These are phyloP conservation scores for Chernovozyma sophiae-reginae DNA, from an alignment of 1,139 yeast species.

Conservation along the genomic window DNA sequence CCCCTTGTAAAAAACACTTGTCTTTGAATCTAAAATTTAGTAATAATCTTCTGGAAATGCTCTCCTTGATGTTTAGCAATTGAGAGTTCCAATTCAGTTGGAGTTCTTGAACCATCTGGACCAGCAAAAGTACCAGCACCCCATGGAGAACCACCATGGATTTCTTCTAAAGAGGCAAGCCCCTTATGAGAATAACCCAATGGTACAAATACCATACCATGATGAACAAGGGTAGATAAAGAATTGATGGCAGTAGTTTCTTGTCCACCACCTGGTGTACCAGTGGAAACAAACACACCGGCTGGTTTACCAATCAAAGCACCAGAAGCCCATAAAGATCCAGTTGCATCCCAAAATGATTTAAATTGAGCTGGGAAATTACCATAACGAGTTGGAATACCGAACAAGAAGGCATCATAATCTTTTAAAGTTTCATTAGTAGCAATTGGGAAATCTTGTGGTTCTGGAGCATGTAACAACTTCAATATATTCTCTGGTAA, in stretches of 20 bases:
- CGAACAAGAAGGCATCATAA: conserved; percentile 37
- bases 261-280: conserved; percentile 39
- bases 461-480: conserved; percentile 29
- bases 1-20: no score
- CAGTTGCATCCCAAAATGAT: conserved; percentile 37
- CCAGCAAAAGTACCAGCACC: conserved; percentile 41
- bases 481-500: conserved; percentile 26
- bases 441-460: conserved; percentile 31
- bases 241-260: conserved; percentile 33
- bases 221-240: conserved; percentile 32
- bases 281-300: conserved; percentile 35
- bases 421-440: conserved; percentile 26
- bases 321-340: conserved; percentile 36
- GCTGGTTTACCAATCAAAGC: conserved; percentile 35
- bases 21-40: no score
- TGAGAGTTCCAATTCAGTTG: conserved; percentile 29
- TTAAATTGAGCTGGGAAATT: conserved; percentile 37
- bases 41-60: conserved; percentile 21
- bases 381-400: conserved; percentile 39
- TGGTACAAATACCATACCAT: conserved; percentile 36
- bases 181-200: conserved; percentile 33
- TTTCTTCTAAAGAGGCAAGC: conserved; percentile 26
- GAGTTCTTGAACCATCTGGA: conserved; percentile 34
- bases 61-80: conserved; percentile 33
- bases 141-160: conserved; percentile 41